These are phyloP conservation scores for Sugiyamaella novakii DNA, from an alignment of 1,139 yeast species.

Conservation along the genomic window DNA sequence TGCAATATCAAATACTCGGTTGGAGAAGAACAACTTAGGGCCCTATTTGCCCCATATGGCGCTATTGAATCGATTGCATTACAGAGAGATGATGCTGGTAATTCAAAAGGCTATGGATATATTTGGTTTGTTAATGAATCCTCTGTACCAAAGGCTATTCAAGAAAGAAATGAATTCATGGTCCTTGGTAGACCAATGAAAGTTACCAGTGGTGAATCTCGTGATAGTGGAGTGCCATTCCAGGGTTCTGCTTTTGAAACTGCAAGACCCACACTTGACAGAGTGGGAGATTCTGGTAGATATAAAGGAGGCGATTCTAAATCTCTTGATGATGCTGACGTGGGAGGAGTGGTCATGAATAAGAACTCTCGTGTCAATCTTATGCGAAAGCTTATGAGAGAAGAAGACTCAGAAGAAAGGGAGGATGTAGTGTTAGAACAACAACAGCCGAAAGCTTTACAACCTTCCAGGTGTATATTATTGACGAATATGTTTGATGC, in stretches of 20 bases:
- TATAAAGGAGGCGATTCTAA: slow-evolving; percentile 9
- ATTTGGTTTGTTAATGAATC: slow-evolving; percentile 24
- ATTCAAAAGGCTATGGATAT: slow-evolving; percentile 43
- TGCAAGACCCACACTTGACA: background rate
- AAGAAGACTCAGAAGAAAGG: slow-evolving; percentile 32
- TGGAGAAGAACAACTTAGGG: slow-evolving; percentile 40
- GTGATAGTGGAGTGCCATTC: slow-evolving; percentile 16
- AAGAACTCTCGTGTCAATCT: slow-evolving; percentile 38
- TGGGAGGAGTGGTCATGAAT: slow-evolving; percentile 34
- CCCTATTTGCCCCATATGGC: slow-evolving; percentile 43
- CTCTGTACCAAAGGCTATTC: slow-evolving; percentile 34
- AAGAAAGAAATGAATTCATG: slow-evolving; percentile 41
- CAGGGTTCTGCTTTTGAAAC: slow-evolving; percentile 25
- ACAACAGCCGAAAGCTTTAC: background rate
- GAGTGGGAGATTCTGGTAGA: slow-evolving; percentile 2
- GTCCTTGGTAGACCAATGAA: slow-evolving; percentile 41
- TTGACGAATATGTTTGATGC: slow-evolving; percentile 45
- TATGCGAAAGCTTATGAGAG: slow-evolving; percentile 43
- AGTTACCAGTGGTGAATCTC: slow-evolving; percentile 33
- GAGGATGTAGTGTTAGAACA: background rate
- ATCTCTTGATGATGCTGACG: slow-evolving; percentile 36
- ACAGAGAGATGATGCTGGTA: slow-evolving; percentile 41
- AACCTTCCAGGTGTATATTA: slow-evolving; percentile 38
- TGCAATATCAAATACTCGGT: slow-evolving; percentile 42
- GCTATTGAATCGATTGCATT: slow-evolving; percentile 38